Base-by-base conservation (phyloP, 345 rosid genomes). In the Raphanus raphanistrum region DNA sequence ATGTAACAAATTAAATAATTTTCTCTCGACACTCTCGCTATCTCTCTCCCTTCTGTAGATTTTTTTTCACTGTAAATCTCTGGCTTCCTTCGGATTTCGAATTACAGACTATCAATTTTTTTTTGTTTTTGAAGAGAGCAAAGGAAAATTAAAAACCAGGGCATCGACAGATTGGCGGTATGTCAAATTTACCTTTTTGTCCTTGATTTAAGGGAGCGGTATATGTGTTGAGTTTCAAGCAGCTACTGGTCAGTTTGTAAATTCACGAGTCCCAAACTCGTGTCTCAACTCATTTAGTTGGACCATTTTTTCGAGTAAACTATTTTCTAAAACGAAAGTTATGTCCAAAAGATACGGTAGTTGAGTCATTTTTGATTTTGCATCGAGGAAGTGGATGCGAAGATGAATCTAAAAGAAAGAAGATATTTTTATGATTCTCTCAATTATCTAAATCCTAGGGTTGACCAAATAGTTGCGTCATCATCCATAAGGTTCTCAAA, bases 161-260 rank as follows among this genome's bases (percentile, higher is more conserved):
- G 33, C 15, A 10, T 55, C 1, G 67, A 80, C 79, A 80, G 79
- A 70, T 66, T 41, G 77, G 66, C 68, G 80, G 60, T 70, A 11
- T 4, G 9, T 28, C 8, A 41, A 41, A 59, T 59, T 60, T 64
- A 75, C 80, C 0, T 28, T 70, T 73, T 1, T 59, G 12, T 31
- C 83, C 84, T 35, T 54, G 6, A 63, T 57, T 52, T 67, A 26
- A 58, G 45, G 33, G 73, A 25, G 62, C 65, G 29, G 7, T 17
- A 8, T 64, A 5, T 71, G 38, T 66, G 60, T 45, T 68, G 63
- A 58, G 16, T 66, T 66, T 45, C 2, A 60, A 2, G 68, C 48
- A n/a, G 61, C 9, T 58, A 50, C 45, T 72, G 73, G 77, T 78
- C 73, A 15, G 26, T 78, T 78, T 63, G 73, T 72, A 48, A 78